These are phyloP conservation scores for Thalassiosira livingstoniorum DNA, from an alignment of 352 stramenopile genomes.

Conservation along the genomic window DNA sequence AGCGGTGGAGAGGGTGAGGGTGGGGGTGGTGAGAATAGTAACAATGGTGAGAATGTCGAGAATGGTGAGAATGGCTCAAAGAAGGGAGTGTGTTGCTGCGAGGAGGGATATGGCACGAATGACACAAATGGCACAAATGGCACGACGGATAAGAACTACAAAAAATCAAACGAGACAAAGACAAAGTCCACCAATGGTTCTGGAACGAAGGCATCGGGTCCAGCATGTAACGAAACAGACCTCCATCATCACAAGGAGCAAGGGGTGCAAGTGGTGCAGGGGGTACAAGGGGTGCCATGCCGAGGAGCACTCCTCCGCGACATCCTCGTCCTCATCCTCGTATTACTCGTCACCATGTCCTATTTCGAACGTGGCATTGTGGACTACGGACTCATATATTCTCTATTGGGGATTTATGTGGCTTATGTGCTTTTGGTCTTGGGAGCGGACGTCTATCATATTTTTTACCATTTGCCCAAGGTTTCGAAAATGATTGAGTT, in stretches of 20 bases:
- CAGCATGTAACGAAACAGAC: background rate
- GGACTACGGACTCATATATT: constrained; percentile 42
- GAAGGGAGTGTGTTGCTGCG: too few relatives aligned
- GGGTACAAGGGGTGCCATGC: constrained; percentile 49
- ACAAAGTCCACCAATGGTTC: background rate
- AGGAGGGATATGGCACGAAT: too few relatives aligned
- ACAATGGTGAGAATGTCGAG: background rate
- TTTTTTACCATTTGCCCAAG: constrained; percentile 57
- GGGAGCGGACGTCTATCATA: constrained; percentile 67
- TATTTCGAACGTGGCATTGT: constrained; percentile 54
- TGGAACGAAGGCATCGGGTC: background rate
- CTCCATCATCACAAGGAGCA: background rate
- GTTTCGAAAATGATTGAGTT: constrained; percentile 10
- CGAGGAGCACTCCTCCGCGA: constrained; percentile 67
- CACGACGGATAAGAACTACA: background rate
- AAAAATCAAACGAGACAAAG: background rate
- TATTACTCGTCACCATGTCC: constrained; percentile 56
- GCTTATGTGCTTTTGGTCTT: constrained; percentile 79
- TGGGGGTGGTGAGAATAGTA: background rate
- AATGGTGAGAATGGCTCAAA: background rate
- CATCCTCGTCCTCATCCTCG: constrained; percentile 50
- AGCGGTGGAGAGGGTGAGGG: background rate
- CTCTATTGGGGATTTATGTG: constrained; percentile 77
- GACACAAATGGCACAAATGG: too few relatives aligned
- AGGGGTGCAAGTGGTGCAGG: background rate